phyloP scores from a whole-genome alignment of 1,139 yeast species.

The Magnusiomyces ingens region DNA sequence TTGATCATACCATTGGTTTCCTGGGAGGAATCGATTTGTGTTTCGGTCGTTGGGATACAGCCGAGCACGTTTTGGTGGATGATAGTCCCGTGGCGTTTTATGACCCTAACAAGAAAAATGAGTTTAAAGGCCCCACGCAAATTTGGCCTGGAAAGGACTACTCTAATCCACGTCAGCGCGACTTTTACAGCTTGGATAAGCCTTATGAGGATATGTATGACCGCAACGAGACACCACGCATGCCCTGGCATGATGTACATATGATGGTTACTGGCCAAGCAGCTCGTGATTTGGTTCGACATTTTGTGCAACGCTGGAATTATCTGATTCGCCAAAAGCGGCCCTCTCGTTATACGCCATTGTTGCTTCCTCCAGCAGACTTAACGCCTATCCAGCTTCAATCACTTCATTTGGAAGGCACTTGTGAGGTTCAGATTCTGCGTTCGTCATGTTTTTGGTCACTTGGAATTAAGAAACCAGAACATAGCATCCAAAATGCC shows the following conservation, averaged over 20 bases:
- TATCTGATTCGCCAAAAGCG: constrained; percentile 85
- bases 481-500: constrained; percentile 88
- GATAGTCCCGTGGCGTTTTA: constrained; percentile 45
- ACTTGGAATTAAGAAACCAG: constrained; percentile 74
- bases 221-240: constrained; percentile 71
- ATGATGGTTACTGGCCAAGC: constrained; percentile 95
- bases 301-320: constrained; percentile 97
- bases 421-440: constrained; percentile 85
- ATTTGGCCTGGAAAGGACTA: constrained; percentile 96
- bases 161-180: constrained; percentile 89
- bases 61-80: constrained; percentile 86
- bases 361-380: constrained; percentile 88
- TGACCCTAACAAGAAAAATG: constrained; percentile 11
- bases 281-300: constrained; percentile 88
- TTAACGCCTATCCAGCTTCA: constrained; percentile 65
- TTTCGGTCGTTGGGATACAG: constrained; percentile 92
- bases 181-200: constrained; percentile 69
- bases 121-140: constrained; percentile 37
- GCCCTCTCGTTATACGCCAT: constrained; percentile 89
- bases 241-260: constrained; percentile 99
- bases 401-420: constrained; percentile 61
- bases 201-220: constrained; percentile 95
- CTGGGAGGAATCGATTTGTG: constrained; percentile 95
- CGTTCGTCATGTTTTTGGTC: constrained; percentile 95
- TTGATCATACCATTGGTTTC: constrained; percentile 86